Evolutionary conservation across 1,284 basidiomycete species (phyloP), one percentile per base, ranked within the genome.

Genomic region (Stereum hirsutum): DNA sequence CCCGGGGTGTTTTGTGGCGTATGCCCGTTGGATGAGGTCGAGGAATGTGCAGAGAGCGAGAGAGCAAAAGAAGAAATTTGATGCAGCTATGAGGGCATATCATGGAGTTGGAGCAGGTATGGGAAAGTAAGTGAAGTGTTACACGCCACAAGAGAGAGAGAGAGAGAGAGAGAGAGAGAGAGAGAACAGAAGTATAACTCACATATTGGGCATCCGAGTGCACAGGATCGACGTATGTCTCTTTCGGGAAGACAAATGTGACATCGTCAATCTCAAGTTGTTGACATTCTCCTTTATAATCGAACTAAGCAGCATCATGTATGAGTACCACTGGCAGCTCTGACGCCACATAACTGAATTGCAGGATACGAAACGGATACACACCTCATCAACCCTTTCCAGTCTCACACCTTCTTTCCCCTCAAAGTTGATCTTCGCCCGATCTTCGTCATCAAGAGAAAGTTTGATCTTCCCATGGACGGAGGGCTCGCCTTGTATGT

Each of bases 1-100:
- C 71, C 66, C 1, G 64, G 64, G 54, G 81, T 75, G 8, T 15
- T n/a, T n/a, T n/a, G n/a, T n/a, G n/a, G n/a, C n/a, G n/a, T n/a
- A n/a, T n/a, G n/a, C n/a, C n/a, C n/a, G 5, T 17, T 14, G 17
- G 27, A 30, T n/a, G 21, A 34, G 12, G 33, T 11, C 23, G 38
- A 27, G 14, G 34, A 20, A 10, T 17, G 26, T 15, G 31, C 21
- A 14, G 23, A 21, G 0, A 74, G 72, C 1, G 81, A 64, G 19
- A 82, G 60, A 46, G 77, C 75, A 52, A 85, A 78, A 0, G 80
- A 72, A 2, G 75, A 72, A 42, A 84, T 79, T 48, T 75, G 68
- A 36, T 72, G 69, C 4, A 74, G 72, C 70, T 75, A 45, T 35
- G 32, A 39, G 46, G 43, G 52, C n/a, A n/a, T n/a, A 53, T 34